Evolutionary conservation across 108 stramenopile genomes (phyloP).

Genomic region (Bacterosira constricta): DNA sequence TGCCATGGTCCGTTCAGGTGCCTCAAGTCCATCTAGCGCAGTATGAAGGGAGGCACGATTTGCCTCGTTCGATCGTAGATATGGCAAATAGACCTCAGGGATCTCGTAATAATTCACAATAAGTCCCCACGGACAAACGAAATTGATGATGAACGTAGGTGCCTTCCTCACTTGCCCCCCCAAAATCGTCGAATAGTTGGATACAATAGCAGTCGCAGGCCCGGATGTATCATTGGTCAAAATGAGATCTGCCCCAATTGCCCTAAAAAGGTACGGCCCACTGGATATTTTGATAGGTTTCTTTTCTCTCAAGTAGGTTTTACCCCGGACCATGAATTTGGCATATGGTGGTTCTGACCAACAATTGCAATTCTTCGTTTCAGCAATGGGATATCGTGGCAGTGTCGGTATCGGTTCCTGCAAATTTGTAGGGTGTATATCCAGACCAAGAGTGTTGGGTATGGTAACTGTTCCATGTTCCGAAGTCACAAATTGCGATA

Average conservation of each 20-base stretch:
- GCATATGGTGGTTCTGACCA: constrained; percentile 67
- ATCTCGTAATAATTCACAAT: constrained; percentile 81
- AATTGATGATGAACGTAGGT: constrained; percentile 88
- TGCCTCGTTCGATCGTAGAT: constrained; percentile 45
- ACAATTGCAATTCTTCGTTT: constrained; percentile 63
- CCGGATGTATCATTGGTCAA: constrained; percentile 58
- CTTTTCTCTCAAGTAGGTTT: constrained; percentile 65
- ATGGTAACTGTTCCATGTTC: not conserved
- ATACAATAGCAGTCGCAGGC: constrained; percentile 15
- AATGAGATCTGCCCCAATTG: constrained; percentile 80
- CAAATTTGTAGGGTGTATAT: not conserved
- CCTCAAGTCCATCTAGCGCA: constrained; percentile 41
- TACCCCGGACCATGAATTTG: constrained; percentile 72
- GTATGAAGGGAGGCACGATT: constrained; percentile 31
- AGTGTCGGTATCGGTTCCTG: constrained; percentile 16
- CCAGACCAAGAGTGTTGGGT: too few species aligned
- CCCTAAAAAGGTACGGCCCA: constrained; percentile 61
- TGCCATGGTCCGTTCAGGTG: constrained; percentile 61
- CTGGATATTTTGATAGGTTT: constrained; percentile 60
- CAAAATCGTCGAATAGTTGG: constrained; percentile 51
- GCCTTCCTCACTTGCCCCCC: constrained; percentile 66
- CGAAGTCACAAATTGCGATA: not conserved
- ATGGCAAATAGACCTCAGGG: constrained; percentile 63
- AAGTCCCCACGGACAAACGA: constrained; percentile 85
- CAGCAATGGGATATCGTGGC: constrained; percentile 33